These are phyloP conservation scores for Solanum rostratum DNA, from an alignment of 257 asterid genomes.

Conservation along the genomic window DNA sequence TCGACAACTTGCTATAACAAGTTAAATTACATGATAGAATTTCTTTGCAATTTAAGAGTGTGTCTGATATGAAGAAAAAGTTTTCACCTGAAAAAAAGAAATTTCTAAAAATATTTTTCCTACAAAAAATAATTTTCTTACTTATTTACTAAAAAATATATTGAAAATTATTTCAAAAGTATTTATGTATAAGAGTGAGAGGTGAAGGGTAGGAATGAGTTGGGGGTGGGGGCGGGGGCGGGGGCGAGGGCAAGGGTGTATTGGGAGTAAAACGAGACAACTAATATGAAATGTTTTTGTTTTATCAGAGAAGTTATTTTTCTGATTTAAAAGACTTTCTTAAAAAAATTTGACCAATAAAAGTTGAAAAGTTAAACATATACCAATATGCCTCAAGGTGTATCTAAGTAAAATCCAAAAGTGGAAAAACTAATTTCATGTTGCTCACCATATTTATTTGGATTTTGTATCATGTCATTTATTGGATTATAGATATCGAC, in stretches of 20 bases:
- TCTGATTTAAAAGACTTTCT: background rate
- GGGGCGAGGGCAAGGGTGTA: too few species aligned
- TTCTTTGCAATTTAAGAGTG: background rate
- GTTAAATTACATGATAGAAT: background rate
- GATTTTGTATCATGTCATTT: slow-evolving; percentile 31
- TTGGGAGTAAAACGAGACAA: too few species aligned
- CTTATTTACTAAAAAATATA: background rate
- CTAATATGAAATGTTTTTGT: background rate
- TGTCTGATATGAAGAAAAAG: background rate
- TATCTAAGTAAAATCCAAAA: background rate
- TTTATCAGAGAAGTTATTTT: background rate
- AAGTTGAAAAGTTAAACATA: background rate
- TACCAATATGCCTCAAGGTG: background rate
- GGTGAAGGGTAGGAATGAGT: background rate
- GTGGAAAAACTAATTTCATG: background rate
- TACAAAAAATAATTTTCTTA: background rate
- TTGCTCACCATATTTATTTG: slow-evolving; percentile 38
- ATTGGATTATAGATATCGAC: slow-evolving; percentile 32
- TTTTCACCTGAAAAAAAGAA: background rate
- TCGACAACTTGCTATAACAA: background rate
- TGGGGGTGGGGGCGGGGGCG: background rate
- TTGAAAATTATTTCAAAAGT: background rate
- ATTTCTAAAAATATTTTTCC: background rate
- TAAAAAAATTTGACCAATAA: background rate
- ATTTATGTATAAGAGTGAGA: background rate